Evolutionary conservation across 805 yeast species (phyloP), one percentile per base, ranked within the genome.

Genomic region (Starmerella ratchasimensis): DNA sequence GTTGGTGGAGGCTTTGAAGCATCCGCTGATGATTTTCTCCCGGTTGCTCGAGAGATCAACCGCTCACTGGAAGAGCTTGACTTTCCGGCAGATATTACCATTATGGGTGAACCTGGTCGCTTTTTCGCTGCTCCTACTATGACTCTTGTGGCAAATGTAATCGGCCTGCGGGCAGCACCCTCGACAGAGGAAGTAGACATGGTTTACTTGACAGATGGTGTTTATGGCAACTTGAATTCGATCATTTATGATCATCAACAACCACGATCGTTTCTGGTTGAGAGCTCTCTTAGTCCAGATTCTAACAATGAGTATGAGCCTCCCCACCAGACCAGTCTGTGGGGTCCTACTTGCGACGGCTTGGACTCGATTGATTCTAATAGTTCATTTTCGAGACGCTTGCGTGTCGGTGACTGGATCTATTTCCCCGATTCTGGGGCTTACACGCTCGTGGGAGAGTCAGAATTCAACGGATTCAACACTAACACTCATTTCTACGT

Each of bases 311-410:
- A 22, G n/a, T 36, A 38, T n/a, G 36, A 36, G 21, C 5, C 33
- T 34, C 31, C 42, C 33, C 35, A 39, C 35, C 46, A 38, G 19
- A 48, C 53, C 42, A 80, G 94, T 3, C 68, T 90, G 43, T 88
- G 98, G 98, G 98, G 98, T 5, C 98, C 97, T 31, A 88, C 97
- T 15, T 88, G 98, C 62, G 98, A 88, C 60, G 96, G 96, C 3
- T 66, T 88, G 45, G 98, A 88, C 58, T 79, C 93, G 57, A 72
- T 88, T 41, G 57, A 79, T 15, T 57, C 64, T 33, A 64, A 62
- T 26, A 63, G 72, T 42, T 50, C 48, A 25, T 64, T 88, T 51
- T 65, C 75, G 15, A 65, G 69, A 38, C 72, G 74, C 28, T 74
- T 83, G 31, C 63, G 65, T 16, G 77, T 80, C 30, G 97, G 96